phyloP scores from a whole-genome alignment of 495 filamentous ascomycete genomes.

The Filosporella fistucella region DNA sequence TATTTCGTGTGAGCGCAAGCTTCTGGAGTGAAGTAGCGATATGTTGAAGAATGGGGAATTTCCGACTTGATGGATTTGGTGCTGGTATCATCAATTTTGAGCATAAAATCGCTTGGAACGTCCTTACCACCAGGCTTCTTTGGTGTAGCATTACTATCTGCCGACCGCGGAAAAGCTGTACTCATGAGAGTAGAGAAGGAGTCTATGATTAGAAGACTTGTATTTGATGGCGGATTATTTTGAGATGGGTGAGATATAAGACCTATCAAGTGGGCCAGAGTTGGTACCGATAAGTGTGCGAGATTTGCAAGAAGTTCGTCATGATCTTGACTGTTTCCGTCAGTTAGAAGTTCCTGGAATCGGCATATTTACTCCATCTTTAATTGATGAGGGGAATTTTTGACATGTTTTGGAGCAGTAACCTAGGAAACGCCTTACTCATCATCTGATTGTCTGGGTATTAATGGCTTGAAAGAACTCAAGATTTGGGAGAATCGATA shows the following conservation, averaged over 20 bases:
- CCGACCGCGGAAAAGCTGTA: constrained; percentile 51
- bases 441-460: too few relatives aligned
- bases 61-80: constrained; percentile 49
- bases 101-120: too few relatives aligned
- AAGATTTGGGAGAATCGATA: constrained; percentile 36
- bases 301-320: constrained; percentile 30
- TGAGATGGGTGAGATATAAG: constrained; percentile 31
- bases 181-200: constrained; percentile 55
- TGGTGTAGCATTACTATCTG: constrained; percentile 25
- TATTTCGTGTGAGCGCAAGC: constrained; percentile 47
- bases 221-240: constrained; percentile 48
- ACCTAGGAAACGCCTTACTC: too few relatives aligned
- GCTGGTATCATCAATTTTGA: too few relatives aligned
- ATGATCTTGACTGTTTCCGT: constrained; percentile 2
- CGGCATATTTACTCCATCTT: too few relatives aligned
- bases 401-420: too few relatives aligned
- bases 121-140: constrained; percentile 15
- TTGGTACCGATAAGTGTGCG: constrained; percentile 42
- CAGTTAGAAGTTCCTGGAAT: constrained; percentile 4
- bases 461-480: constrained; percentile 1
- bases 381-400: too few relatives aligned
- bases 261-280: constrained; percentile 41
- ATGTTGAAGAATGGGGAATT: constrained; percentile 56
- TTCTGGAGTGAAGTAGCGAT: constrained; percentile 37
- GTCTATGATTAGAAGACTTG: constrained; percentile 55